Base-by-base conservation (phyloP, 768 basidiomycete genomes). In the Trametes sanguinea region DNA sequence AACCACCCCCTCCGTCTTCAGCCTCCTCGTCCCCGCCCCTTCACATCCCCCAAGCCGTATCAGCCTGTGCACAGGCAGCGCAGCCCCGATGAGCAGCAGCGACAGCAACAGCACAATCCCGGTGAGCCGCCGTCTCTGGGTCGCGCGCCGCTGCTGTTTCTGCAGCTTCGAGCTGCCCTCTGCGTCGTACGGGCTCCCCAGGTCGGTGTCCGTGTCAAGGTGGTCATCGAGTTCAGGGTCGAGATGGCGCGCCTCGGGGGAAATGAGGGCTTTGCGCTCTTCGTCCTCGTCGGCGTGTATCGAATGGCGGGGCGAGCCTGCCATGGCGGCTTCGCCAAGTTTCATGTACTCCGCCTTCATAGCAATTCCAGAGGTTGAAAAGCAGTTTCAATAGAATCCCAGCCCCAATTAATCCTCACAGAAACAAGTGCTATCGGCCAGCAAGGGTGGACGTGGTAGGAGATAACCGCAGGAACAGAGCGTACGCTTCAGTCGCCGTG, bases 1-100 rank as follows among this genome's bases (percentile, higher is more conserved):
- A 57, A 81, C 76, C 56, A 86, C 68, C 30, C 73, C 74, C 33
- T 78, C 71, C 64, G 81, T 78, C 35, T 10, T n/a, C 32, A 50
- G 10, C 42, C 17, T 65, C 42, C 40, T 16, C 47, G 22, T 37
- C 13, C 22, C 45, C 22, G 14, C 32, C 11, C 39, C 5, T 2
- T 13, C 17, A 6, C 51, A 14, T 16, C 50, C 54, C 6, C 39
- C 33, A 16, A 43, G 33, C 1, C 37, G 29, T 10, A 64, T 39
- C 11, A 64, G 44, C 54, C 59, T 33, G 14, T 58, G 63, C n/a
- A 56, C 51, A 2, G 63, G 63, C 7, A 64, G 50, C 8, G 63
- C 63, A 29, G 46, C 50, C 29, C 46, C 50, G 11, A 64, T 44
- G 10, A 64, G 59, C 54, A 64, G 51, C 44, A 64, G 47, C 35